Conservation (phyloP, 2,329 filamentous ascomycete species). For the Truncatella angustata region DNA sequence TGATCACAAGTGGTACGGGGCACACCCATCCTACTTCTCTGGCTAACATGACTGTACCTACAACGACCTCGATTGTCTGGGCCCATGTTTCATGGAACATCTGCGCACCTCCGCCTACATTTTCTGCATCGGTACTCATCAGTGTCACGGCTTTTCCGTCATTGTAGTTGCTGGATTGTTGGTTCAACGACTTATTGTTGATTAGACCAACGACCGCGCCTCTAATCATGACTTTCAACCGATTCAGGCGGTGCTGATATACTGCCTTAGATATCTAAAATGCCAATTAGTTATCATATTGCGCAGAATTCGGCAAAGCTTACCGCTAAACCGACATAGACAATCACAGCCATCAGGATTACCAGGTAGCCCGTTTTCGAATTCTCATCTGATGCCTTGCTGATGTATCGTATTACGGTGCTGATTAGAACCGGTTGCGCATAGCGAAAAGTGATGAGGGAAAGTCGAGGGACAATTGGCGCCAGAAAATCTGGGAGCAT, state of each 20-base stretch:
- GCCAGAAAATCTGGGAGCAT: not conserved
- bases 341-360: not conserved
- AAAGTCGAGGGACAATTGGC: not conserved
- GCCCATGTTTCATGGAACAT: constrained; percentile 44
- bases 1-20: constrained; percentile 37
- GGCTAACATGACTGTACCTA: constrained; percentile 37
- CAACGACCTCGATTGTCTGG: constrained; percentile 35
- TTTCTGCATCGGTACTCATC: constrained; percentile 38
- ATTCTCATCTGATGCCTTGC: not conserved
- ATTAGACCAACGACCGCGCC: constrained; percentile 35
- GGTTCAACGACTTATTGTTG: constrained; percentile 29
- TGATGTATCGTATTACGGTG: not conserved
- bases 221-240: constrained; percentile 30
- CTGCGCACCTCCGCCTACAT: constrained; percentile 27
- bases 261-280: constrained; percentile 28
- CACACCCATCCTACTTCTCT: constrained; percentile 41
- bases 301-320: not conserved
- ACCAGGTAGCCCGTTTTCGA: not conserved
- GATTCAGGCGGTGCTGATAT: constrained; percentile 31
- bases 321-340: constrained; percentile 4
- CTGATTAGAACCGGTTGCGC: not conserved
- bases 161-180: constrained; percentile 21
- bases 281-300: not conserved
- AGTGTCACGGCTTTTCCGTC: constrained; percentile 34
- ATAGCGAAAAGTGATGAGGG: not conserved